Evolutionary conservation across 2,329 filamentous ascomycete genomes (phyloP).

Genomic region (Arthrobotrys pseudoclavata): DNA sequence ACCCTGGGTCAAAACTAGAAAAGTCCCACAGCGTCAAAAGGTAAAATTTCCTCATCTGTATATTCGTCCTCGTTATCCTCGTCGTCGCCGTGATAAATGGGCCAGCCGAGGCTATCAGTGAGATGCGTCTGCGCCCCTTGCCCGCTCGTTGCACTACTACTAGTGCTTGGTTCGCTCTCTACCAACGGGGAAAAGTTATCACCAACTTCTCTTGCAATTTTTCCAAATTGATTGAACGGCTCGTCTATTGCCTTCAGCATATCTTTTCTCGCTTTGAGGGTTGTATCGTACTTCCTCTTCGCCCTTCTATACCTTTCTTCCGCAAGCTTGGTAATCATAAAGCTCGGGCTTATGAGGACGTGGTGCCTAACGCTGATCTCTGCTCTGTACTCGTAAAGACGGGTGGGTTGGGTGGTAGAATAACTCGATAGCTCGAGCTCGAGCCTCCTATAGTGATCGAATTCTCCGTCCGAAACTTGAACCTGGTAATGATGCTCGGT

Average conservation of each 20-base stretch:
- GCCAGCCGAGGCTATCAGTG: neutral
- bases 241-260: conserved; percentile 14
- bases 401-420: neutral
- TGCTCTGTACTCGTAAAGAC: conserved; percentile 12
- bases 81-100: neutral
- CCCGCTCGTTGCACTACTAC: neutral
- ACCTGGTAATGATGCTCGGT: conserved; percentile 18
- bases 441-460: conserved; percentile 12
- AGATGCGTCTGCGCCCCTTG: neutral
- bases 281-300: conserved; percentile 3
- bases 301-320: conserved; percentile 5
- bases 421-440: conserved; percentile 14
- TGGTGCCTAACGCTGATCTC: conserved; percentile 12
- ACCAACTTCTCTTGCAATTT: conserved; percentile 18
- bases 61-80: neutral
- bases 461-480: neutral
- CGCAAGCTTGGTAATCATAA: conserved; percentile 24
- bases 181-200: conserved; percentile 10
- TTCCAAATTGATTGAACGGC: conserved; percentile 27
- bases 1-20: no score
- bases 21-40: no score
- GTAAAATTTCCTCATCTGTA: neutral
- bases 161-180: neutral
- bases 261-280: neutral
- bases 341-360: neutral